These are phyloP conservation scores for Hanseniaspora occidentalis DNA, from an alignment of 805 yeast species.

Conservation along the genomic window DNA sequence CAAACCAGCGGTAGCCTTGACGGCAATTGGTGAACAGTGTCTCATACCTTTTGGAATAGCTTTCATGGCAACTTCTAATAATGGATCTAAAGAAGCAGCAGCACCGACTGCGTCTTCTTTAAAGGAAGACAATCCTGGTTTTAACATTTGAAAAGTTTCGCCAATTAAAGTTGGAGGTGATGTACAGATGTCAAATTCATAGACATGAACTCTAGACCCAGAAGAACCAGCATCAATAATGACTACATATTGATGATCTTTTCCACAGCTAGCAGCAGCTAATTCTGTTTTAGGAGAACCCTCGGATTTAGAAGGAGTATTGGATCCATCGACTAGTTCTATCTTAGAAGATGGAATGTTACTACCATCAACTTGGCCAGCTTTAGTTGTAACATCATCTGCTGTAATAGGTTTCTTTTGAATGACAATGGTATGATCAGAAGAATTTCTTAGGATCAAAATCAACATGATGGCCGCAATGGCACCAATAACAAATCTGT, in stretches of 20 bases:
- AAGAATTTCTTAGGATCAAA: slow-evolving; percentile 36
- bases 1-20: slow-evolving; percentile 96
- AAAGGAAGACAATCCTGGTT: slow-evolving; percentile 84
- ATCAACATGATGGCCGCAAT: slow-evolving; percentile 38
- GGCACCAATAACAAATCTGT: slow-evolving; percentile 40
- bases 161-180: slow-evolving; percentile 70
- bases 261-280: slow-evolving; percentile 21
- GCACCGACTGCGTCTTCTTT: slow-evolving; percentile 75
- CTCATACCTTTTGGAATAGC: slow-evolving; percentile 63
- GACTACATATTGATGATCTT: slow-evolving; percentile 58
- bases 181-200: slow-evolving; percentile 77
- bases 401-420: slow-evolving; percentile 2
- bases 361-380: neutral
- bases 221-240: slow-evolving; percentile 98
- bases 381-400: slow-evolving; percentile 4
- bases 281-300: slow-evolving; percentile 13
- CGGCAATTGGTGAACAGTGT: slow-evolving; percentile 85
- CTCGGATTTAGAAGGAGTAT: slow-evolving; percentile 2
- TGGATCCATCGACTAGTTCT: neutral
- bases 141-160: slow-evolving; percentile 78
- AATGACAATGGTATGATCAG: slow-evolving; percentile 24
- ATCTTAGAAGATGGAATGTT: neutral
- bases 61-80: slow-evolving; percentile 62
- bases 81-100: slow-evolving; percentile 78
- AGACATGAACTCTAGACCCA: slow-evolving; percentile 92